Conservation (phyloP, 2,329 filamentous ascomycete genomes). For the Aspergillus fructus region DNA sequence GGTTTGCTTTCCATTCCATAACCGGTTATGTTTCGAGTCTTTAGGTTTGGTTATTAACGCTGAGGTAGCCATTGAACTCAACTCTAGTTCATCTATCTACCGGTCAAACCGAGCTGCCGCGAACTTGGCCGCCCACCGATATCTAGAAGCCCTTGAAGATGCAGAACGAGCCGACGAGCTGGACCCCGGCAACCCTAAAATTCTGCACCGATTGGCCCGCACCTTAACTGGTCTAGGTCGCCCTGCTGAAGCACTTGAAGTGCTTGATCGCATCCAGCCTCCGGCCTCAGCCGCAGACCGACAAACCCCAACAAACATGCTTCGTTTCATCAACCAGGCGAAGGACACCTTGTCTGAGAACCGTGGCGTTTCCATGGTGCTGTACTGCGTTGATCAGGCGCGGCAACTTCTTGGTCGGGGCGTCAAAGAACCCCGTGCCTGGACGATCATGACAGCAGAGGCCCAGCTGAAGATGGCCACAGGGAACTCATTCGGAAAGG, state of each 20-base stretch:
- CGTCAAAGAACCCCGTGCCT: conserved; percentile 84
- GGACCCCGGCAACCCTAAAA: conserved; percentile 83
- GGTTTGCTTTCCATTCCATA: conserved; percentile 55
- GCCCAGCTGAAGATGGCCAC: conserved; percentile 92
- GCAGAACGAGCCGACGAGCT: conserved; percentile 78
- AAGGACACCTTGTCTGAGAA: conserved; percentile 73
- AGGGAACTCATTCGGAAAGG: conserved; percentile 83
- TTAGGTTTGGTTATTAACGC: conserved; percentile 4
- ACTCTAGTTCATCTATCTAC: conserved; percentile 83
- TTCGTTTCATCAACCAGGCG: conserved; percentile 75
- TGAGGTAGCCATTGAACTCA: conserved; percentile 74
- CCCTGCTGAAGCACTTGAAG: conserved; percentile 80
- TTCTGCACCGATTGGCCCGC: conserved; percentile 80
- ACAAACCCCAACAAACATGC: conserved; percentile 79
- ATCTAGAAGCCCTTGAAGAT: conserved; percentile 78
- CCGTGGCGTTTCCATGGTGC: conserved; percentile 82
- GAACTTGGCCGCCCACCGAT: conserved; percentile 83
- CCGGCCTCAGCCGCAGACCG: conserved; percentile 81
- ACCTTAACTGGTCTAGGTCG: conserved; percentile 86
- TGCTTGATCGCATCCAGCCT: conserved; percentile 77
- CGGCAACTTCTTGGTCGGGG: conserved; percentile 73
- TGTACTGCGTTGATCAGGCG: conserved; percentile 88
- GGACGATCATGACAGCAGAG: conserved; percentile 89
- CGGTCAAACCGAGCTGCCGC: conserved; percentile 93
- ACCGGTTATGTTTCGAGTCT: background rate